Conservation (phyloP, 345 rosid genomes). For the Rhizophora mangle region DNA sequence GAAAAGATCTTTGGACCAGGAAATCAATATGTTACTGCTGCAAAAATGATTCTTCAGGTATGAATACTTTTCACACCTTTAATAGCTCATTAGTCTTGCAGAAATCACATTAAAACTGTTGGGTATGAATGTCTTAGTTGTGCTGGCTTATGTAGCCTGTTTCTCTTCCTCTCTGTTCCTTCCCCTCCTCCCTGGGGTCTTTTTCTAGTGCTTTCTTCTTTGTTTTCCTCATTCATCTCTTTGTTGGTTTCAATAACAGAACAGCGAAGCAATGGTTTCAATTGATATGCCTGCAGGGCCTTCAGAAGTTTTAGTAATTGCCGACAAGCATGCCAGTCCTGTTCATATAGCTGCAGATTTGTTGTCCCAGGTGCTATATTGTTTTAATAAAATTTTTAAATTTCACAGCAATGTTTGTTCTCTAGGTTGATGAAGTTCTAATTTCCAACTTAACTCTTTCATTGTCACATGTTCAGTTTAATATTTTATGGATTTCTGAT, state of each 20-base stretch:
- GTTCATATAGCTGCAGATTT: constrained; percentile 91
- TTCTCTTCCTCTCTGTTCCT: not conserved
- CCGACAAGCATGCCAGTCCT: constrained; percentile 76
- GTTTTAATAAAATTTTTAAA: too few species aligned
- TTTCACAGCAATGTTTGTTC: too few species aligned
- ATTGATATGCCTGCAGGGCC: constrained; percentile 99
- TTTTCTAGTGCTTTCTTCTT: not conserved
- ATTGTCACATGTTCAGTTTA: too few species aligned
- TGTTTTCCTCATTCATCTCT: not conserved
- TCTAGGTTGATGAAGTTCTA: too few species aligned
- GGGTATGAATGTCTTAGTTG: not conserved
- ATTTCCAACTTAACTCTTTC: too few species aligned
- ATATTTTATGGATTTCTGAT: too few species aligned
- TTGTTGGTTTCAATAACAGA: constrained; percentile 40
- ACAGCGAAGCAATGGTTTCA: constrained; percentile 96
- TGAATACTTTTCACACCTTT: constrained; percentile 1
- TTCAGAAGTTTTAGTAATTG: constrained; percentile 92
- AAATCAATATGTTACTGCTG: constrained; percentile 94
- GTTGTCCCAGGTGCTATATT: constrained; percentile 69
- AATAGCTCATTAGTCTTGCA: not conserved
- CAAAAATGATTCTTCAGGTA: constrained; percentile 96
- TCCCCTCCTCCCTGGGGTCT: not conserved
- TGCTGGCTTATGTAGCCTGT: not conserved
- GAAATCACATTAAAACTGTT: too few species aligned
- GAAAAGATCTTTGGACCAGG: constrained; percentile 95